These are phyloP conservation scores for Aspergillus thermomutatus DNA, from an alignment of 2,329 filamentous ascomycete species.

Conservation along the genomic window DNA sequence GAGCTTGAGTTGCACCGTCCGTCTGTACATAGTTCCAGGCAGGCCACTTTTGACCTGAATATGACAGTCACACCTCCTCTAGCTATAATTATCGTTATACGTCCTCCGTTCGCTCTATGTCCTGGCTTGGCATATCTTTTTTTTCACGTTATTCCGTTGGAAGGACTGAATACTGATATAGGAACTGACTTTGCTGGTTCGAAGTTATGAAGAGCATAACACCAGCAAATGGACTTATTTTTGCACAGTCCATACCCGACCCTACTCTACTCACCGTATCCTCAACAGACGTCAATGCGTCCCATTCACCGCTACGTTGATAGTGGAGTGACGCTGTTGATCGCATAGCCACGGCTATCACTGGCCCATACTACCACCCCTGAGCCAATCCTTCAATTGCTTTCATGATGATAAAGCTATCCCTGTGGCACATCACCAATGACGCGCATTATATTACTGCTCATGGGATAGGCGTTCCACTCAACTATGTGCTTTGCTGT, in stretches of 20 bases:
- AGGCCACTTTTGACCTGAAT: no score
- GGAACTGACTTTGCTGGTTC: not conserved
- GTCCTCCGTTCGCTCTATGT: no score
- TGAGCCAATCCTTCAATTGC: not conserved
- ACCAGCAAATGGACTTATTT: not conserved
- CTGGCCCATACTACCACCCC: not conserved
- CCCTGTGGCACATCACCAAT: not conserved
- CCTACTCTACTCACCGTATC: not conserved
- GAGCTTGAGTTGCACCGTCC: no score
- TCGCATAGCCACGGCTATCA: not conserved
- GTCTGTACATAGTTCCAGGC: no score
- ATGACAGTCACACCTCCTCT: no score
- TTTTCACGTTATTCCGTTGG: no score
- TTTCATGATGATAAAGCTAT: not conserved
- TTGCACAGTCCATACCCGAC: not conserved
- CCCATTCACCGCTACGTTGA: not conserved
- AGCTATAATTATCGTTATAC: no score
- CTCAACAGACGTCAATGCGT: not conserved
- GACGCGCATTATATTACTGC: not conserved
- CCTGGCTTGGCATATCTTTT: no score
- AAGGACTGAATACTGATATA: no score
- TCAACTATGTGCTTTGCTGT: not conserved
- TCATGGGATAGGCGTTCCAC: not conserved
- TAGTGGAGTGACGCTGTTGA: not conserved
- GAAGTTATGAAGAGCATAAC: not conserved